Evolutionary conservation across 176 grass and related monocot genomes (phyloP), one percentile per base, ranked within the genome.

Genomic region (Thalia dealbata): DNA sequence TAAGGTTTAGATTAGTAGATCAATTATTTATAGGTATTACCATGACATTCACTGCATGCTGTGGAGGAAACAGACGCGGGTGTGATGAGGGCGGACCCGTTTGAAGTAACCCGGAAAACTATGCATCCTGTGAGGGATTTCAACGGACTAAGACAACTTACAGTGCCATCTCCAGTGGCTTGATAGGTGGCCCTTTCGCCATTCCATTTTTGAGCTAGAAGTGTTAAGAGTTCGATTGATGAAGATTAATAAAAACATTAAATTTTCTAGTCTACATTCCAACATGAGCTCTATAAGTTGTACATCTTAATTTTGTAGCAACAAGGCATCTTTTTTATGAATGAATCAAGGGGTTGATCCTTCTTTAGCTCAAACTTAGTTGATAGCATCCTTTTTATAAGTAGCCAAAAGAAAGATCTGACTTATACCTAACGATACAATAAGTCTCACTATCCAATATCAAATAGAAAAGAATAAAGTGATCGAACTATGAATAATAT

Each of bases 71-170:
- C 64, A 87, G 87, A 73, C 26, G 72, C 22, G 77, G 78, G 29
- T 84, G 84, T 6, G 87, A 80, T 58, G 78, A 80, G 69, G 22
- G 16, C 0, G 64, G 32, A 22, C 64, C 64, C 8, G 74, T 91
- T 42, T 95, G 87, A 61, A 75, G 72, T 43, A 79, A 91, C 24
- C 91, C 91, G 54, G 76, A 80, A 30, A 91, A 76, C 56, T 88
- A 91, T 70, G 85, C 65, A 10, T 95, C 91, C 45, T 90, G 91
- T 87, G 87, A 95, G 56, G 91, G 91, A 28, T 76, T 95, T 52
- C 91, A 91, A 70, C 78, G 83, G 3, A 90, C 87, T 12, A 87
- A 95, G 84, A 85, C 91, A 43, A 80, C 85, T 14, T 91, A 91
- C 59, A 85, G 67, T 38, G 84, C 27, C 61, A 91, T 95, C 66